phyloP scores from a whole-genome alignment of 2,329 filamentous ascomycete genomes.

The Hypocreales sp. region DNA sequence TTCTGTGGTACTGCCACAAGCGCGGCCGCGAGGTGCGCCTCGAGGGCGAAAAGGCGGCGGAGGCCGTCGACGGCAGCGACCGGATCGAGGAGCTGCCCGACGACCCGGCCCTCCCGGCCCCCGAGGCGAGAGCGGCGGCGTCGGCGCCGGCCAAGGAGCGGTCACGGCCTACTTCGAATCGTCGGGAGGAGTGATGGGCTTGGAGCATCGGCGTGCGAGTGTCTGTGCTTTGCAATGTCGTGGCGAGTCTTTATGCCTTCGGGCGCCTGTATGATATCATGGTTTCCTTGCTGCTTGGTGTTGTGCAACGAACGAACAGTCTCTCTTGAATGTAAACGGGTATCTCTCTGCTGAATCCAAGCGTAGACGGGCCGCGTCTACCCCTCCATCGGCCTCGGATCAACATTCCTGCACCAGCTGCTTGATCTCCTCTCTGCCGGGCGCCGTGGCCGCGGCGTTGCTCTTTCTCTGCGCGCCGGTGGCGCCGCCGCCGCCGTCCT shows the following conservation, averaged over 20 bases:
- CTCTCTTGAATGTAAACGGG: no score
- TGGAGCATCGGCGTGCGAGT: no score
- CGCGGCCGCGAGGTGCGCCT: constrained; percentile 76
- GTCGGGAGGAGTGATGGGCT: no score
- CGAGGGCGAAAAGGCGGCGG: constrained; percentile 34
- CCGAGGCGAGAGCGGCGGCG: constrained; percentile 5
- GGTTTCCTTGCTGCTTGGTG: no score
- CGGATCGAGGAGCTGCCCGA: constrained; percentile 35
- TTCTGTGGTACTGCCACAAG: constrained; percentile 98
- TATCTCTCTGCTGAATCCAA: no score
- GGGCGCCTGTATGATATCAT: no score
- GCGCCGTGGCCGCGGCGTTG: constrained; percentile 24
- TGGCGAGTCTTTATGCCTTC: no score
- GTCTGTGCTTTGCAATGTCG: no score
- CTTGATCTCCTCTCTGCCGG: constrained; percentile 43
- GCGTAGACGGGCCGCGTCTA: no score
- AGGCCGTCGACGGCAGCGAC: constrained; percentile 20
- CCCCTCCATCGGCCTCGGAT: no score
- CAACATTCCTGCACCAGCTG: constrained; percentile 49
- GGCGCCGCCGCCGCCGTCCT: constrained; percentile 42
- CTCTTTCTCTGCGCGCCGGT: constrained; percentile 26
- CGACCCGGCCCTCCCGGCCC: constrained; percentile 25
- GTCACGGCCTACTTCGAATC: neutral
- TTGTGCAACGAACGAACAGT: no score
- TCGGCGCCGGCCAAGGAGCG: neutral